Evolutionary conservation across 1,284 basidiomycete species (phyloP), one percentile per base, ranked within the genome.

Genomic region (Apiotrichum mycotoxinovorans): DNA sequence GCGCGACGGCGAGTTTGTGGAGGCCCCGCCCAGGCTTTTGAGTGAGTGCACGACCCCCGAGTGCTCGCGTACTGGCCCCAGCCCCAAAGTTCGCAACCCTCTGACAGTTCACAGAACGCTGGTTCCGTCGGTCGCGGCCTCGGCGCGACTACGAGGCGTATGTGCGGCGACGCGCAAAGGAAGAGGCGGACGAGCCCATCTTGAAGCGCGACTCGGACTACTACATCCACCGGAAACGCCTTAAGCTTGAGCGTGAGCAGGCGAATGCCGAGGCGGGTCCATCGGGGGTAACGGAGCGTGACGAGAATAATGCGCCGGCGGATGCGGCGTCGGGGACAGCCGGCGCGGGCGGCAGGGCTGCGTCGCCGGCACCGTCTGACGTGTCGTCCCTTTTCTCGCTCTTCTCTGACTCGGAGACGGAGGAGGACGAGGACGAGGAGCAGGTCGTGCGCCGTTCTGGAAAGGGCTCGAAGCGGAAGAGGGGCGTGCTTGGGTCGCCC

Each of bases 131-230:
- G 2, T 49, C 62, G 4, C 43, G 33, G 10, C 63, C 66, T 0
- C 59, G 45, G 20, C 60, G 70, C 14, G 54, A 56, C 51, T 63
- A 59, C 33, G 46, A 57, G 14, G 58, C 65, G 2, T 70, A 64
- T 43, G 54, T 47, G n/a, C 52, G 66, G 2, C 66, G 69, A 4
- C 51, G 60, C 2, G 52, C 56, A 7, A 64, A 65, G 47, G 69
- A 68, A 14, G 23, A 26, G 5, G 52, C 47, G 27, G 50, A 52
- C 22, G 26, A 38, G 25, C 49, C 46, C 1, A 61, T 68, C 18
- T 58, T 52, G 18, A 70, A 70, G 46, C 54, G 49, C 17, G 66
- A 69, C 40, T 72, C 69, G 2, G 68, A 70, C 43, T 66, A 69
- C 45, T 71, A 70, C 45, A 50, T 57, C 30, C 48, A 54, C 20